Evolutionary conservation across 306 rosid species (phyloP).

Genomic region (Dicorynia guianensis): DNA sequence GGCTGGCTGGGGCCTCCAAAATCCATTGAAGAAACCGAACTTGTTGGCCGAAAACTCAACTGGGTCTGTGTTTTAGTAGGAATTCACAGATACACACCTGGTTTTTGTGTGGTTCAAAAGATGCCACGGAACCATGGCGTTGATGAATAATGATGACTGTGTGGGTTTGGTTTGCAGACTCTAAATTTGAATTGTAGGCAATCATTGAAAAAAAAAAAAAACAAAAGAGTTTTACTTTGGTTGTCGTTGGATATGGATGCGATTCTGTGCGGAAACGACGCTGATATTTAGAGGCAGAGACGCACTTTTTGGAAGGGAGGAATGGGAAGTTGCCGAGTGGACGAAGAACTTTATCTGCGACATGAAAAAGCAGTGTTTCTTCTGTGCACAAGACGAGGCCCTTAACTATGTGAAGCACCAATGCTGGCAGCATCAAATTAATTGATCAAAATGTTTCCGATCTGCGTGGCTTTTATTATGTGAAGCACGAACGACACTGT

Average conservation of each 20-base stretch:
- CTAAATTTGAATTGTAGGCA: not conserved
- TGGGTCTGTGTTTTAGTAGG: constrained; percentile 22
- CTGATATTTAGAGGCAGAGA: constrained; percentile 31
- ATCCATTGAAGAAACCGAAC: constrained; percentile 57
- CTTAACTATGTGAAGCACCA: too few species aligned
- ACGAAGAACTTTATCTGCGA: not conserved
- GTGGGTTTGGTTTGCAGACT: not conserved
- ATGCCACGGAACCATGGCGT: not conserved
- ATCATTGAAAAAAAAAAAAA: constrained; percentile 5
- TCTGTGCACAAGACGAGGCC: too few species aligned
- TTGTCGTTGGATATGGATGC: not conserved
- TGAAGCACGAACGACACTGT: too few species aligned
- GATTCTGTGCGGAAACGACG: constrained; percentile 42
- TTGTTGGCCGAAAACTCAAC: constrained; percentile 20
- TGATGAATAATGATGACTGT: not conserved
- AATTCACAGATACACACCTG: not conserved
- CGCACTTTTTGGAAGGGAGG: not conserved
- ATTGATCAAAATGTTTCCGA: too few species aligned
- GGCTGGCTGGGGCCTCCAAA: constrained; percentile 36
- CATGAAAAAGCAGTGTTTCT: not conserved
- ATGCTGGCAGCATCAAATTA: too few species aligned
- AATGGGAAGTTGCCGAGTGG: constrained; percentile 40
- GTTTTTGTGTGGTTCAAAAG: not conserved
- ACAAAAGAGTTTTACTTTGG: not conserved
- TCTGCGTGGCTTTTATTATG: too few species aligned